A percentile compares a stretch with the other conserved stretches of the same genome.
phyloP scores from a whole-genome alignment of 2,329 filamentous ascomycete genomes.

The Beauveria rudraprayagi region DNA sequence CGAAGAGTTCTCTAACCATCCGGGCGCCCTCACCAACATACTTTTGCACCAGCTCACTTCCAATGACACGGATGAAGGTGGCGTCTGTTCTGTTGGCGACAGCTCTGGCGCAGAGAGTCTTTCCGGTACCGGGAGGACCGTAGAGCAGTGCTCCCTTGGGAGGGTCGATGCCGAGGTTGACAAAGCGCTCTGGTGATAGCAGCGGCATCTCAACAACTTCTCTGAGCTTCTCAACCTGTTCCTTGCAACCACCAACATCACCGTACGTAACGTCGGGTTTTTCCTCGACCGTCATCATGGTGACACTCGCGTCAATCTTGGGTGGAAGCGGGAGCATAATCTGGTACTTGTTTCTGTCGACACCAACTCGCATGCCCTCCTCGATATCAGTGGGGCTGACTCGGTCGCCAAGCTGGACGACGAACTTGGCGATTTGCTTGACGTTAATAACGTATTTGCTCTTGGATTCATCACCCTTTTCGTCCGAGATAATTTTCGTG shows the following conservation, averaged over 20 bases:
- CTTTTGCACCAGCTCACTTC: slow-evolving; percentile 95
- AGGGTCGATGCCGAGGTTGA: slow-evolving; percentile 97
- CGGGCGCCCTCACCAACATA: slow-evolving; percentile 97
- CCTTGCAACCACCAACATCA: slow-evolving; percentile 97
- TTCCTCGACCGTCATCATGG: slow-evolving; percentile 99
- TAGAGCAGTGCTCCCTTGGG: slow-evolving; percentile 96
- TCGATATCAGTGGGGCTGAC: slow-evolving; percentile 98
- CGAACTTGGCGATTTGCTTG: slow-evolving; percentile 99
- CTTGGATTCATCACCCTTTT: slow-evolving; percentile 87
- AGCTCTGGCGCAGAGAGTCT: slow-evolving; percentile 93
- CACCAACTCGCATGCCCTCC: slow-evolving; percentile 97
- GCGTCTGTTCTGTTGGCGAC: slow-evolving; percentile 97
- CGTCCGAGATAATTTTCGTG: slow-evolving; percentile 98
- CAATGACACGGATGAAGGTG: slow-evolving; percentile 97
- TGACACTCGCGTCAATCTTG: slow-evolving; percentile 98
- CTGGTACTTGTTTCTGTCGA: slow-evolving; percentile 98
- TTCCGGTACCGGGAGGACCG: slow-evolving; percentile 95
- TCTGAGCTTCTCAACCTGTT: slow-evolving; percentile 97
- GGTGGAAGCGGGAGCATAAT: slow-evolving; percentile 92
- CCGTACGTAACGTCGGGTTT: slow-evolving; percentile 99
- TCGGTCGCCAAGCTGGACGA: slow-evolving; percentile 92
- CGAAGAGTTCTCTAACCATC: slow-evolving; percentile 97
- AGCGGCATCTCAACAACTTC: slow-evolving; percentile 99
- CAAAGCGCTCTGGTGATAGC: slow-evolving; percentile 91
- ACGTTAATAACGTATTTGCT: slow-evolving; percentile 99